These are phyloP conservation scores for Obelidium mucronatum DNA, from an alignment of 192 early-diverging fungal species.

Conservation along the genomic window DNA sequence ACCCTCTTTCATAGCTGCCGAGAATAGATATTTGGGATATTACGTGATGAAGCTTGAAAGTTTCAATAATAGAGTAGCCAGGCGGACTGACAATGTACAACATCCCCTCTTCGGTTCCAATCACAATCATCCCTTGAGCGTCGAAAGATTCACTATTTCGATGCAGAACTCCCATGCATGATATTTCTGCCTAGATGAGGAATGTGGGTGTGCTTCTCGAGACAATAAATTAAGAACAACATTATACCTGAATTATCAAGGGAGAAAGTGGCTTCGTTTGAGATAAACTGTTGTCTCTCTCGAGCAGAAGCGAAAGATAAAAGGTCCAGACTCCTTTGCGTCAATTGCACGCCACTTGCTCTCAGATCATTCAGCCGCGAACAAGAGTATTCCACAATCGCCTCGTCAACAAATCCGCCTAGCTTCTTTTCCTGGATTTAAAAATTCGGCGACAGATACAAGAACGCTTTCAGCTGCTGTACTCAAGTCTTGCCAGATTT, in stretches of 20 bases:
- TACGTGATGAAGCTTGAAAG: neutral
- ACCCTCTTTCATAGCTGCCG: constrained; percentile 29
- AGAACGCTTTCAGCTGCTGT: constrained; percentile 16
- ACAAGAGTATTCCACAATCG: neutral
- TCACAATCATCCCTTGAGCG: constrained; percentile 9
- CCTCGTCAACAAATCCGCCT: constrained; percentile 1
- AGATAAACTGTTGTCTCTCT: neutral
- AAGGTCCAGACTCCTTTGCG: neutral
- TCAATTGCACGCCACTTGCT: neutral
- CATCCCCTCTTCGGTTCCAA: constrained; percentile 29
- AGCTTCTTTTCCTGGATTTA: neutral
- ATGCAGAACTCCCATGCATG: constrained; percentile 20
- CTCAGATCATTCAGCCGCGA: neutral
- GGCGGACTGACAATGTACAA: constrained; percentile 38
- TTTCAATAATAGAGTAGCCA: constrained; percentile 27
- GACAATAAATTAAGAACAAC: neutral
- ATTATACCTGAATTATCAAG: neutral
- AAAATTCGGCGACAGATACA: neutral
- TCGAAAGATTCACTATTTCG: constrained; percentile 4
- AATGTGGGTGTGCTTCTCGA: neutral
- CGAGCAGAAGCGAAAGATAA: neutral
- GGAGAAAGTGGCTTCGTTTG: neutral
- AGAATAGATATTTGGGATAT: neutral
- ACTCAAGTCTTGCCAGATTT: constrained; percentile 17
- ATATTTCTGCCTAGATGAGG: constrained; percentile 19